phyloP scores from a whole-genome alignment of 495 filamentous ascomycete species.

The Daldinia grandis region DNA sequence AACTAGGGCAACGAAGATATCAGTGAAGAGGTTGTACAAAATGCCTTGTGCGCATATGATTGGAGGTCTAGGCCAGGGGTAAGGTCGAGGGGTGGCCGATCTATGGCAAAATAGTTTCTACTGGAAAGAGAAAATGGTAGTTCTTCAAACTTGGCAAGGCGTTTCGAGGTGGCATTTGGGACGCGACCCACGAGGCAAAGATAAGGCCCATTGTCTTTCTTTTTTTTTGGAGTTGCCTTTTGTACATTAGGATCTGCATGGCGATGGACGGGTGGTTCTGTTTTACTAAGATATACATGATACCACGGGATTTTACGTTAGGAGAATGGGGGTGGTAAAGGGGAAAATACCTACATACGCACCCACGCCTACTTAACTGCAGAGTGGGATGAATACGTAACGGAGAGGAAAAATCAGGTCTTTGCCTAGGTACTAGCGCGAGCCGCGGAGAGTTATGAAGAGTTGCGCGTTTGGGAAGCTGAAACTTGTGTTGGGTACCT shows the following conservation, averaged over 20 bases:
- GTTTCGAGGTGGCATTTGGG: slow-evolving; percentile 42
- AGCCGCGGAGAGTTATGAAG: not conserved
- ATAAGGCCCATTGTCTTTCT: slow-evolving; percentile 32
- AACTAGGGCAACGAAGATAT: slow-evolving; percentile 3
- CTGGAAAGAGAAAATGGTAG: slow-evolving; percentile 26
- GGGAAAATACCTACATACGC: not conserved
- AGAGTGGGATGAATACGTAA: slow-evolving; percentile 15
- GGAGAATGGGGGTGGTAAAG: slow-evolving; percentile 2
- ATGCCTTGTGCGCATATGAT: slow-evolving; percentile 18
- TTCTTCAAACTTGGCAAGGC: slow-evolving; percentile 37
- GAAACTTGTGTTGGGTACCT: not conserved
- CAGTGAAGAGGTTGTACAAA: slow-evolving; percentile 30
- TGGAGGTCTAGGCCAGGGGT: slow-evolving; percentile 27
- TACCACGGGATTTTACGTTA: slow-evolving; percentile 37
- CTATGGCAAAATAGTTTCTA: slow-evolving; percentile 16
- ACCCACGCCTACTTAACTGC: not conserved
- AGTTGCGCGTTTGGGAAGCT: slow-evolving; percentile 1
- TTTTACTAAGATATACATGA: slow-evolving; percentile 35
- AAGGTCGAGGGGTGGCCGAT: slow-evolving; percentile 18
- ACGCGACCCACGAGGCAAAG: slow-evolving; percentile 35
- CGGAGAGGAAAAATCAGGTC: not conserved
- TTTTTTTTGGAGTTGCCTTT: slow-evolving; percentile 30
- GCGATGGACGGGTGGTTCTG: slow-evolving; percentile 22
- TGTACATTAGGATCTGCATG: slow-evolving; percentile 43
- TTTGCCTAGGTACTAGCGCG: not conserved